A percentile compares a stretch with the other conserved stretches of the same genome.
These are phyloP conservation scores for Mycena citricolor DNA, from an alignment of 1,284 basidiomycete species.

Conservation along the genomic window DNA sequence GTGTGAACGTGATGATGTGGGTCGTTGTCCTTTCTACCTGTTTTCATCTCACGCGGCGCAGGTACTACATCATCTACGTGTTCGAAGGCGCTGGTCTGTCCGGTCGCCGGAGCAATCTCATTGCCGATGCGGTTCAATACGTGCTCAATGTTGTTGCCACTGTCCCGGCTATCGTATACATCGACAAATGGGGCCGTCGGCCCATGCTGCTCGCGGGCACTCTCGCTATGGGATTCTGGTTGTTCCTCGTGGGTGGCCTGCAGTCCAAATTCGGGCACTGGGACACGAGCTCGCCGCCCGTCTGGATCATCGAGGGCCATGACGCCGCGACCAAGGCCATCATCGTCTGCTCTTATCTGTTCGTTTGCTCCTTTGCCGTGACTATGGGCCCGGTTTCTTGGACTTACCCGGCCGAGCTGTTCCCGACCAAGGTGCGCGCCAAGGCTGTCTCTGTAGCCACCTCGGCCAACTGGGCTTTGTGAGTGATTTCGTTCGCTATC, in stretches of 20 bases:
- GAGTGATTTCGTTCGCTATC: not conserved
- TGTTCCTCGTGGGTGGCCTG: slow-evolving; percentile 75
- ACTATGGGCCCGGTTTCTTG: slow-evolving; percentile 77
- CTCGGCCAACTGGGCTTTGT: slow-evolving; percentile 16
- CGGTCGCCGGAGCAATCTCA: slow-evolving; percentile 67
- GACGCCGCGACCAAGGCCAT: slow-evolving; percentile 60
- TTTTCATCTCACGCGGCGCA: no score
- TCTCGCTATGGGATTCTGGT: slow-evolving; percentile 70
- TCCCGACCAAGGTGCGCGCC: slow-evolving; percentile 69
- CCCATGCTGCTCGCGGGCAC: slow-evolving; percentile 70
- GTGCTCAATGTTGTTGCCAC: slow-evolving; percentile 74
- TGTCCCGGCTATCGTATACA: slow-evolving; percentile 74
- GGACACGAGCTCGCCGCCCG: slow-evolving; percentile 36
- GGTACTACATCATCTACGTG: slow-evolving; percentile 77
- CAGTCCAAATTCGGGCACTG: slow-evolving; percentile 68
- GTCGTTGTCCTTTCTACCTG: slow-evolving; percentile 18
- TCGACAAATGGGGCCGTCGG: slow-evolving; percentile 78
- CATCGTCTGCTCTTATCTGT: slow-evolving; percentile 76
- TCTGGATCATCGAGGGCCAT: slow-evolving; percentile 66
- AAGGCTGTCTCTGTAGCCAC: slow-evolving; percentile 69
- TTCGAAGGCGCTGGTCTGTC: slow-evolving; percentile 76
- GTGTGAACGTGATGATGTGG: slow-evolving; percentile 74
- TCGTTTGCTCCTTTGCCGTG: slow-evolving; percentile 67
- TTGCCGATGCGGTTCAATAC: slow-evolving; percentile 76
- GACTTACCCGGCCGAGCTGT: slow-evolving; percentile 66